These are phyloP conservation scores for Amborella trichopoda DNA, from an alignment of 164 flowering plant species.

Conservation along the genomic window DNA sequence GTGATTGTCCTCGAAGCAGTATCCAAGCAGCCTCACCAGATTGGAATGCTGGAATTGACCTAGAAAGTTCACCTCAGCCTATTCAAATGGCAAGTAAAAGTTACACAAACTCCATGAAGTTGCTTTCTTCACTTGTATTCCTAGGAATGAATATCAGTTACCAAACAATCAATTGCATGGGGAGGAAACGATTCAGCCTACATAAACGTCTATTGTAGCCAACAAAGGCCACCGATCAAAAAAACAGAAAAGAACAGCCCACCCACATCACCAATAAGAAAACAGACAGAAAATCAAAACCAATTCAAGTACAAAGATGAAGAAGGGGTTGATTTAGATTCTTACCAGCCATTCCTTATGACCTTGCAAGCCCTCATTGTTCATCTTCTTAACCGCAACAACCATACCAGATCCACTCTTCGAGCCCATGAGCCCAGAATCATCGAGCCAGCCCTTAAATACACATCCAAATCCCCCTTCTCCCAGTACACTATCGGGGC, in stretches of 20 bases:
- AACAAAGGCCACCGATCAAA: too few species aligned
- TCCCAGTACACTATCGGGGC: slow-evolving; percentile 1
- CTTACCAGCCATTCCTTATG: slow-evolving; percentile 1
- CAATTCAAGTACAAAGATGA: too few species aligned
- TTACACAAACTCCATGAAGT: slow-evolving; percentile 1
- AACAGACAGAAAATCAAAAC: too few species aligned
- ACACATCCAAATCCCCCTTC: slow-evolving; percentile 1
- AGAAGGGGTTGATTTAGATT: not conserved
- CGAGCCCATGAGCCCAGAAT: not conserved
- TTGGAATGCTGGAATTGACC: slow-evolving; percentile 69
- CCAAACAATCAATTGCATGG: too few species aligned
- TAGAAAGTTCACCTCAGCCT: slow-evolving; percentile 81
- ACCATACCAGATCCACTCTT: not conserved
- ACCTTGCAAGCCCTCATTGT: not conserved
- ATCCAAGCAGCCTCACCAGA: slow-evolving; percentile 73
- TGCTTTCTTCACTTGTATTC: slow-evolving; percentile 2
- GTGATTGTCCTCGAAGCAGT: slow-evolving; percentile 72
- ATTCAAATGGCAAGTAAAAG: slow-evolving; percentile 1
- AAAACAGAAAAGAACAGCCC: too few species aligned
- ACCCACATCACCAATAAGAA: too few species aligned
- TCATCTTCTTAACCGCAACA: not conserved
- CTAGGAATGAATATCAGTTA: too few species aligned
- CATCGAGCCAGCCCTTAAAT: not conserved
- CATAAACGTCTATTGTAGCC: too few species aligned
- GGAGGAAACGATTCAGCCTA: too few species aligned